A percentile compares a stretch with the other conserved stretches of the same genome.
Evolutionary conservation across 202 grass and related monocot species (phyloP).

Genomic region (Musa balbisiana): DNA sequence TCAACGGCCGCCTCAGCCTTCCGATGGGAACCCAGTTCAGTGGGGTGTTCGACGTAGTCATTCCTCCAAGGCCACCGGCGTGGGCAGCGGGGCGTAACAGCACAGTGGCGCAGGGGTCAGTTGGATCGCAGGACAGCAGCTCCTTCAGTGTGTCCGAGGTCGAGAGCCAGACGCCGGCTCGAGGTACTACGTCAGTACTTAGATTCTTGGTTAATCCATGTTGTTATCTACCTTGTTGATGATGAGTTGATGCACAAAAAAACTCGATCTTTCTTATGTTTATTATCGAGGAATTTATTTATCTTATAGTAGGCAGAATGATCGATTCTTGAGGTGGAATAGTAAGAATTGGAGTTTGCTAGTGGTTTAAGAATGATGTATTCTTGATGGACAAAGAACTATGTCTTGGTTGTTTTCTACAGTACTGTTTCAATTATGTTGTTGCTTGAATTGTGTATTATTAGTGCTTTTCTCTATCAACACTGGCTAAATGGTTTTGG

Average conservation of each 20-base stretch:
- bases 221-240: background rate
- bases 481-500: background rate
- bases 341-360: background rate
- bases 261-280: background rate
- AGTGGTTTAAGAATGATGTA: background rate
- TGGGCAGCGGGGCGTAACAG: background rate
- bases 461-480: background rate
- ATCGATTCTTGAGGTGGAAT: background rate
- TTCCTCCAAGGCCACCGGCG: background rate
- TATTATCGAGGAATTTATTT: background rate
- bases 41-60: background rate
- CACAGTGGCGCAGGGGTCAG: background rate
- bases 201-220: background rate
- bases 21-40: background rate
- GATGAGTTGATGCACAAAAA: background rate
- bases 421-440: too few species aligned
- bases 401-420: background rate
- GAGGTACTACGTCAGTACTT: background rate
- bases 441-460: background rate
- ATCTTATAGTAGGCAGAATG: background rate
- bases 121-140: conserved; percentile 7
- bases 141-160: background rate
- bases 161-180: background rate
- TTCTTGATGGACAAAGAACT: background rate
- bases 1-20: background rate